Conservation (phyloP, 1,284 basidiomycete species). For the Puccinia hordei region DNA sequence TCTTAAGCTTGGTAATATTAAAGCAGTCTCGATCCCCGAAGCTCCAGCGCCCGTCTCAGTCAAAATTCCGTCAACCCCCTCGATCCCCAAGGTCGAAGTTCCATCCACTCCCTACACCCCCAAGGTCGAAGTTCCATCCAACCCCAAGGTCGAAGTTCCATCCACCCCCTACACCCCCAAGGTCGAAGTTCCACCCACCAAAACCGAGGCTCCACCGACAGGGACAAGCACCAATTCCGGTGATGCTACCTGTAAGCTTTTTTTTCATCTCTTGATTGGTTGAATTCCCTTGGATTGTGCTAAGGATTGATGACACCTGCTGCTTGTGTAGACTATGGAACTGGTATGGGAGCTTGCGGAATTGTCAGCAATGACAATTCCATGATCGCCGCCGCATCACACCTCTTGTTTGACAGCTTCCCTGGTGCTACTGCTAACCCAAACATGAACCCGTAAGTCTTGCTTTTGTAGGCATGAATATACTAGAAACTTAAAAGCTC, state of each 20-base stretch:
- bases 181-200: background rate
- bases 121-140: background rate
- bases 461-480: background rate
- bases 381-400: conserved; percentile 68
- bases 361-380: conserved; percentile 65
- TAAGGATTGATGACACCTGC: background rate
- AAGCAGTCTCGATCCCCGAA: background rate
- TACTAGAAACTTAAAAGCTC: background rate
- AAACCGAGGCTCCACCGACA: background rate
- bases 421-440: conserved; percentile 64
- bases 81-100: background rate
- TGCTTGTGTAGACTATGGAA: conserved; percentile 60
- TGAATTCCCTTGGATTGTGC: background rate
- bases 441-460: conserved; percentile 66
- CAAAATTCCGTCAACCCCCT: background rate
- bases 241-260: conserved; percentile 46
- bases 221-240: background rate
- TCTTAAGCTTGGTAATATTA: background rate
- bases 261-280: background rate
- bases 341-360: conserved; percentile 73
- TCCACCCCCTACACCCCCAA: background rate
- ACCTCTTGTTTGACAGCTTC: conserved; percentile 66
- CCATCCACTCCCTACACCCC: background rate
- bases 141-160: background rate
- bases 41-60: too few species aligned